These are phyloP conservation scores for Penicillium maclennaniae DNA, from an alignment of 495 filamentous ascomycete genomes.

Conservation along the genomic window DNA sequence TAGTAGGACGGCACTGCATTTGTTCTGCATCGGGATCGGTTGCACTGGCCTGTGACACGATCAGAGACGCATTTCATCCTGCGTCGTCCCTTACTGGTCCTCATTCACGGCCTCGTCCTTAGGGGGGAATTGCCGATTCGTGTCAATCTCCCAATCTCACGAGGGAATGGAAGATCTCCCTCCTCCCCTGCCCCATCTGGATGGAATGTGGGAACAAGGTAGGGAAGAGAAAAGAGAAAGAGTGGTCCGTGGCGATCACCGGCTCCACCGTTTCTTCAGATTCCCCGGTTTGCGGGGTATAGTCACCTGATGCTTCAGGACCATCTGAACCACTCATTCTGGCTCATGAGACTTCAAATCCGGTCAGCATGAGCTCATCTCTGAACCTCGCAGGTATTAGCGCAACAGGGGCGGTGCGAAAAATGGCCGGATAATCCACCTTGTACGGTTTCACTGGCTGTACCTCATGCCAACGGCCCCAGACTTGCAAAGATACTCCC, in stretches of 20 bases:
- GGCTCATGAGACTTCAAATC: not conserved
- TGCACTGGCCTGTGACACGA: constrained; percentile 6
- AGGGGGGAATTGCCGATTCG: not conserved
- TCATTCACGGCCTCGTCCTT: constrained; percentile 3
- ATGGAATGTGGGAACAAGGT: not conserved
- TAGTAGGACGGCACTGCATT: no score
- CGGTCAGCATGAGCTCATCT: not conserved
- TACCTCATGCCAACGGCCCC: not conserved
- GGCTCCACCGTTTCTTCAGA: constrained; percentile 19
- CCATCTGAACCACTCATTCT: not conserved
- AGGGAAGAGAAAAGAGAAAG: not conserved
- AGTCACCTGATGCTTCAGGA: constrained; percentile 20
- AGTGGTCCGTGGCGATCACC: constrained; percentile 20
- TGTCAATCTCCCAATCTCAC: not conserved
- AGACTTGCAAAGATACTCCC: constrained; percentile 18
- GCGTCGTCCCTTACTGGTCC: constrained; percentile 11
- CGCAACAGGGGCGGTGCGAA: not conserved
- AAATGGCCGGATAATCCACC: not conserved
- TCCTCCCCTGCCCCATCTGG: not conserved
- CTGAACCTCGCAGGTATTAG: not conserved
- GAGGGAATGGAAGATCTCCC: constrained; percentile 7
- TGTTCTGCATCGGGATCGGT: constrained; percentile 2
- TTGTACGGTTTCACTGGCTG: constrained; percentile 8
- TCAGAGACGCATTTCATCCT: constrained; percentile 1
- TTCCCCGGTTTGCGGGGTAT: constrained; percentile 21